phyloP scores from a whole-genome alignment of 805 yeast species.

The Wickerhamomyces ciferrii region DNA sequence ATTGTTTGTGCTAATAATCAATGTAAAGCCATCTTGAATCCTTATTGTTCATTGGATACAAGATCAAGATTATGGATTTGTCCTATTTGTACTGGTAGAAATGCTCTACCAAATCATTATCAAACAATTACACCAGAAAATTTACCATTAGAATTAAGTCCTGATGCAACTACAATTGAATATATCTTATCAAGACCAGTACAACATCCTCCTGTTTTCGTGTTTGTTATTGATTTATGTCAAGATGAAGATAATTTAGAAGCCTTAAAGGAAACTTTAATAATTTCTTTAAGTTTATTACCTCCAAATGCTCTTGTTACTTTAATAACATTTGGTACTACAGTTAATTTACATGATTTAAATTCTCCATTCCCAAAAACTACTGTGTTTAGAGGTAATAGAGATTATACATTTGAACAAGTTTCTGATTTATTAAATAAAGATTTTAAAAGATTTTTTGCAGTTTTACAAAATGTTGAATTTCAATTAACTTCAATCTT shows the following conservation, averaged over 20 bases:
- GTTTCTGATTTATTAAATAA: slow-evolving; percentile 52
- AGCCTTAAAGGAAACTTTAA: slow-evolving; percentile 76
- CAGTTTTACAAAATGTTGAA: slow-evolving; percentile 75
- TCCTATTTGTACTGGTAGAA: slow-evolving; percentile 74
- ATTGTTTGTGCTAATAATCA: slow-evolving; percentile 66
- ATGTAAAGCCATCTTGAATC: slow-evolving; percentile 85
- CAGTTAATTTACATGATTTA: slow-evolving; percentile 85
- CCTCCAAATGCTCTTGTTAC: slow-evolving; percentile 92
- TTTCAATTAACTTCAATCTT: slow-evolving; percentile 74
- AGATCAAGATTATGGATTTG: slow-evolving; percentile 79
- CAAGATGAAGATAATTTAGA: slow-evolving; percentile 84
- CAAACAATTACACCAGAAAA: slow-evolving; percentile 68
- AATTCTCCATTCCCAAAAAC: slow-evolving; percentile 65
- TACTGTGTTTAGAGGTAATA: slow-evolving; percentile 83
- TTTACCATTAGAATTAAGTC: slow-evolving; percentile 75
- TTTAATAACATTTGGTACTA: slow-evolving; percentile 82
- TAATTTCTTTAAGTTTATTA: slow-evolving; percentile 67
- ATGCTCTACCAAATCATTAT: slow-evolving; percentile 79
- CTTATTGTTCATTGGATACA: slow-evolving; percentile 77
- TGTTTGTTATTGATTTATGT: slow-evolving; percentile 83
- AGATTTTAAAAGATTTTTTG: slow-evolving; percentile 54
- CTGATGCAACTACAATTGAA: slow-evolving; percentile 72
- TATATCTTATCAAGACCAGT: slow-evolving; percentile 79
- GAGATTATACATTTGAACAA: slow-evolving; percentile 60
- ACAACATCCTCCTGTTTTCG: slow-evolving; percentile 77